Conservation (phyloP, 2,329 filamentous ascomycete genomes). For the Phoma sp. region DNA sequence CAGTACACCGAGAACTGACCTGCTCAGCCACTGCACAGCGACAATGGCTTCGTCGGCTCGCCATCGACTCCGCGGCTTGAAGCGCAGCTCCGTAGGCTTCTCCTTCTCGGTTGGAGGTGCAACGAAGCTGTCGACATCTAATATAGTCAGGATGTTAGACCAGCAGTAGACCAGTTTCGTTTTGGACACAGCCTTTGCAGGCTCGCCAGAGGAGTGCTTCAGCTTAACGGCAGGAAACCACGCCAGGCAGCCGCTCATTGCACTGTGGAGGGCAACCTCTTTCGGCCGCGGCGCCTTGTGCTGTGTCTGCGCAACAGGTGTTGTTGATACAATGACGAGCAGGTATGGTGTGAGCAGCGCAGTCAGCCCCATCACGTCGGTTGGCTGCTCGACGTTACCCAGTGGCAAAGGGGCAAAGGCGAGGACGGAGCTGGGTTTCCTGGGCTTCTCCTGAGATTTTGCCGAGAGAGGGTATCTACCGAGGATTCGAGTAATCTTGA, state of each 20-base stretch:
- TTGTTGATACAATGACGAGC: constrained; percentile 95
- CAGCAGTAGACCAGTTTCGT: constrained; percentile 96
- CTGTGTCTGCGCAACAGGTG: constrained; percentile 93
- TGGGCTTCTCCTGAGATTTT: constrained; percentile 66
- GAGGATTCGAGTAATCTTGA: constrained; percentile 89
- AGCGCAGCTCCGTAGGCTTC: constrained; percentile 78
- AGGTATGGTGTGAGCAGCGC: constrained; percentile 96
- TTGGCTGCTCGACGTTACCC: constrained; percentile 90
- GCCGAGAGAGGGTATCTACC: constrained; percentile 84
- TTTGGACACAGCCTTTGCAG: constrained; percentile 73
- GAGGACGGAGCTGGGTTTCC: constrained; percentile 93
- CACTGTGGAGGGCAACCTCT: constrained; percentile 85
- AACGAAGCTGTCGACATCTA: constrained; percentile 77
- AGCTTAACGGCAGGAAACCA: constrained; percentile 98
- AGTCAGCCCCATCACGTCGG: constrained; percentile 86
- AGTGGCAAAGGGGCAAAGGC: constrained; percentile 89
- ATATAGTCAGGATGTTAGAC: constrained; percentile 94
- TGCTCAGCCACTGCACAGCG: constrained; percentile 93
- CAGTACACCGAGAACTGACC: constrained; percentile 87
- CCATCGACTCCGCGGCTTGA: constrained; percentile 86
- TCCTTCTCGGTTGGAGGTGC: constrained; percentile 70
- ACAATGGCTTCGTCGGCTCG: constrained; percentile 94
- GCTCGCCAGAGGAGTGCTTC: constrained; percentile 73
- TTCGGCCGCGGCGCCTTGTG: constrained; percentile 92
- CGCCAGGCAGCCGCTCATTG: constrained; percentile 90